Evolutionary conservation across 2,329 filamentous ascomycete genomes (phyloP).

Genomic region (Nectriaceae sp.): DNA sequence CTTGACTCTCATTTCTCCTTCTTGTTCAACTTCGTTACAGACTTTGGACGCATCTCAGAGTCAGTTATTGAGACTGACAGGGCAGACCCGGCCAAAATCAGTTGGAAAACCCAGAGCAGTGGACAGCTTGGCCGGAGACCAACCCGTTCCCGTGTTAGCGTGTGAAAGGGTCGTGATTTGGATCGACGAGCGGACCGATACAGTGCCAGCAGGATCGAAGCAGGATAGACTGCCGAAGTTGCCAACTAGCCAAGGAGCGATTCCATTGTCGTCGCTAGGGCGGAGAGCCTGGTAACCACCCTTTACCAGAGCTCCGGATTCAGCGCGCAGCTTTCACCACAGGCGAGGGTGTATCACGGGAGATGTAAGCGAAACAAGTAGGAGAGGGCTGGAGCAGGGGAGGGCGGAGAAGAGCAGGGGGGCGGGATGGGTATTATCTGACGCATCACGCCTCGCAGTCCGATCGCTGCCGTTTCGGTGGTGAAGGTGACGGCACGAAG

Average conservation of each 20-base stretch:
- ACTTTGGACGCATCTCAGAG: neutral
- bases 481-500: neutral
- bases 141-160: conserved; percentile 13
- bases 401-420: neutral
- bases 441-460: neutral
- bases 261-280: conserved; percentile 7
- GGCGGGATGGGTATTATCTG: neutral
- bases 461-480: neutral
- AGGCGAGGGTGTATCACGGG: neutral
- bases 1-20: neutral
- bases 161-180: conserved; percentile 12
- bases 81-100: neutral
- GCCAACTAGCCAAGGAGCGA: too few species aligned
- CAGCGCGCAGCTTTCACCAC: conserved; percentile 8
- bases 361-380: neutral
- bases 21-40: neutral
- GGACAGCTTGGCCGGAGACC: conserved; percentile 14
- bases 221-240: conserved; percentile 3
- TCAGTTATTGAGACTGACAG: neutral
- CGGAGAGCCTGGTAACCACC: conserved; percentile 12
- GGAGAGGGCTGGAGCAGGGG: neutral
- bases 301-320: conserved; percentile 21
- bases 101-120: conserved; percentile 14
- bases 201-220: conserved; percentile 10
- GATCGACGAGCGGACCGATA: conserved; percentile 18